Percentiles rank a stretch among this genome's conserved stretches.
Evolutionary conservation across 495 filamentous ascomycete genomes (phyloP).

Genomic region (Arthonia radiata): DNA sequence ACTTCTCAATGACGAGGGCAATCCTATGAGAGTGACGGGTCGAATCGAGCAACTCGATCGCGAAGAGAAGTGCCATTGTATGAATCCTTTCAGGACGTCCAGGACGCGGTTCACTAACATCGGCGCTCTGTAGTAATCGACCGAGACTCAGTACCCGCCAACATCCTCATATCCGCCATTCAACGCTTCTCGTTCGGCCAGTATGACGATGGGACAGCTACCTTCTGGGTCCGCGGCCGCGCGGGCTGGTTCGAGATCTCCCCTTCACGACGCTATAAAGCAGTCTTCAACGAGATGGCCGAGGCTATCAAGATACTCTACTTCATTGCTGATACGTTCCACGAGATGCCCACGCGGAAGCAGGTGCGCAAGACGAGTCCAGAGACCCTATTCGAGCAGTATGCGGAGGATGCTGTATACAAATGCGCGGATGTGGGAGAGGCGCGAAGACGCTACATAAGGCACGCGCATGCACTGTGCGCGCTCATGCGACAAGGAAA

Average conservation of each 20-base stretch:
- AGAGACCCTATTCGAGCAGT: constrained; percentile 26
- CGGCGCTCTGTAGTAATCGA: too few species aligned
- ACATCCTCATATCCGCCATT: constrained; percentile 39
- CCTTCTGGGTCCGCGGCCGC: constrained; percentile 50
- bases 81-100: too few species aligned
- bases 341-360: constrained; percentile 18
- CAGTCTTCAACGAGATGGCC: constrained; percentile 37
- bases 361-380: constrained; percentile 24
- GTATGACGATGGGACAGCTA: constrained; percentile 29
- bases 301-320: constrained; percentile 50
- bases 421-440: too few species aligned
- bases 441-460: too few species aligned
- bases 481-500: constrained; percentile 31
- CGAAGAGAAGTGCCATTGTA: too few species aligned
- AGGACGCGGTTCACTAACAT: too few species aligned
- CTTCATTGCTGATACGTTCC: constrained; percentile 30
- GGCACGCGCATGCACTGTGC: constrained; percentile 29
- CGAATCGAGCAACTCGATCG: too few species aligned
- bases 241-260: constrained; percentile 60
- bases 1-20: constrained; percentile 24
- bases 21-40: constrained; percentile 30
- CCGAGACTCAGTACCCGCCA: too few species aligned
- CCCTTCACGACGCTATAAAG: constrained; percentile 32
- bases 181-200: constrained; percentile 45
- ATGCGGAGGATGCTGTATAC: too few species aligned